phyloP scores from a whole-genome alignment of 495 filamentous ascomycete species.

The Penicillium egyptiacum region DNA sequence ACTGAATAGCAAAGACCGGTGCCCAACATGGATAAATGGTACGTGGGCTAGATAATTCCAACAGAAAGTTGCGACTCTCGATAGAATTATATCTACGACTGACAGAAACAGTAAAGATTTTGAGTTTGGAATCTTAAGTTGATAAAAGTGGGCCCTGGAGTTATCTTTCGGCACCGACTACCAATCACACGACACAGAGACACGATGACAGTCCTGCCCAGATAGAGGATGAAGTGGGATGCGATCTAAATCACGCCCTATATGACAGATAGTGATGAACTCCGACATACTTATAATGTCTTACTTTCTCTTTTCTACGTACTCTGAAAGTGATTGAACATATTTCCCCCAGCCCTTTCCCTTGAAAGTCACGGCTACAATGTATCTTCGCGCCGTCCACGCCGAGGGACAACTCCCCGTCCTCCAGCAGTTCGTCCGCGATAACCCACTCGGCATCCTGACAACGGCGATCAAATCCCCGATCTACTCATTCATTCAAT shows the following conservation, averaged over 20 bases:
- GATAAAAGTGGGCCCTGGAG: not conserved
- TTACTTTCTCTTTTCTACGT: too few relatives aligned
- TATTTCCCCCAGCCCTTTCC: too few relatives aligned
- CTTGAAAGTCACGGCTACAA: slow-evolving; percentile 18
- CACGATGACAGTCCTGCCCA: not conserved
- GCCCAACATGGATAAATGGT: too few relatives aligned
- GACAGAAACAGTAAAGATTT: not conserved
- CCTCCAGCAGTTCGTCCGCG: slow-evolving; percentile 49
- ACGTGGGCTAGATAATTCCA: too few relatives aligned
- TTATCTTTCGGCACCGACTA: slow-evolving; percentile 12
- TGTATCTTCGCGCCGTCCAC: slow-evolving; percentile 52
- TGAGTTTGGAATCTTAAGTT: not conserved
- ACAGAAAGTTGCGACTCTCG: not conserved
- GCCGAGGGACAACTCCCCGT: slow-evolving; percentile 40
- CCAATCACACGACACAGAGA: slow-evolving; percentile 15
- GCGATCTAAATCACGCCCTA: not conserved
- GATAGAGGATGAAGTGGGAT: not conserved
- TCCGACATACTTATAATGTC: not conserved
- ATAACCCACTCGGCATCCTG: slow-evolving; percentile 55
- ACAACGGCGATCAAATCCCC: slow-evolving; percentile 53
- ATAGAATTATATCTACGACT: not conserved
- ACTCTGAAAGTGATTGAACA: not conserved
- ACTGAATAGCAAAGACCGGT: too few relatives aligned
- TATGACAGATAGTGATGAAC: not conserved
- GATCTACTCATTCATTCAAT: slow-evolving; percentile 47